Conservation (phyloP, 768 basidiomycete genomes). For the Mycena vulgaris region DNA sequence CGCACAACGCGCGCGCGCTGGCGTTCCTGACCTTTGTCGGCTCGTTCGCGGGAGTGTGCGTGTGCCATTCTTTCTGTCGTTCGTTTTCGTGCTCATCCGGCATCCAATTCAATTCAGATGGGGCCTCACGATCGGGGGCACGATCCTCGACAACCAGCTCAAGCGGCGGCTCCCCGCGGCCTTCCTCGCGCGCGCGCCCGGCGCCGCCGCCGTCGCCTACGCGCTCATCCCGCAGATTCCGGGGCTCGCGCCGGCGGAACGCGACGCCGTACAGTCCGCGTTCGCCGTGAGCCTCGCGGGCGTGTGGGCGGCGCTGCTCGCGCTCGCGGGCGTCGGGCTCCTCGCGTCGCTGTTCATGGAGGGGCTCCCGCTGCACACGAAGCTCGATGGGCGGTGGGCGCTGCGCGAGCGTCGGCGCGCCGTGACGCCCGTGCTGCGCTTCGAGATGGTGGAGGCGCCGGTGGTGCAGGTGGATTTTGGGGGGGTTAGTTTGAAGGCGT, state of each 20-base stretch:
- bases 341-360: slow-evolving; percentile 45
- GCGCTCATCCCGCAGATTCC: slow-evolving; percentile 45
- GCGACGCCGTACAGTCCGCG: slow-evolving; percentile 35
- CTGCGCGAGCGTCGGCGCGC: slow-evolving; percentile 17
- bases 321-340: slow-evolving; percentile 45
- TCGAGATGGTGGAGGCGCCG: slow-evolving; percentile 9
- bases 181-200: slow-evolving; percentile 25
- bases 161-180: slow-evolving; percentile 40
- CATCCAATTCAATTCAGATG: slow-evolving; percentile 34
- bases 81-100: too few species aligned
- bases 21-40: slow-evolving; percentile 49
- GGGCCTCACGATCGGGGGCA: slow-evolving; percentile 52
- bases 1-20: slow-evolving; percentile 54
- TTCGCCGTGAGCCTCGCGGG: slow-evolving; percentile 46
- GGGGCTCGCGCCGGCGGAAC: slow-evolving; percentile 36
- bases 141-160: slow-evolving; percentile 54
- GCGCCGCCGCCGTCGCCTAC: slow-evolving; percentile 42
- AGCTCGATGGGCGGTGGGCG: slow-evolving; percentile 51
- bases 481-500: slow-evolving; percentile 6
- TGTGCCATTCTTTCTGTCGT: neutral
- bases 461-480: slow-evolving; percentile 20
- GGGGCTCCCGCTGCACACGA: slow-evolving; percentile 44
- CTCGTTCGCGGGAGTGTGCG: slow-evolving; percentile 30
- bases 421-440: neutral
- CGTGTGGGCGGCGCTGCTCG: slow-evolving; percentile 51